A percentile compares a stretch with the other conserved stretches of the same genome.
Conservation (phyloP, 2,329 filamentous ascomycete species). For the Sclerotinia sclerotiorum region DNA sequence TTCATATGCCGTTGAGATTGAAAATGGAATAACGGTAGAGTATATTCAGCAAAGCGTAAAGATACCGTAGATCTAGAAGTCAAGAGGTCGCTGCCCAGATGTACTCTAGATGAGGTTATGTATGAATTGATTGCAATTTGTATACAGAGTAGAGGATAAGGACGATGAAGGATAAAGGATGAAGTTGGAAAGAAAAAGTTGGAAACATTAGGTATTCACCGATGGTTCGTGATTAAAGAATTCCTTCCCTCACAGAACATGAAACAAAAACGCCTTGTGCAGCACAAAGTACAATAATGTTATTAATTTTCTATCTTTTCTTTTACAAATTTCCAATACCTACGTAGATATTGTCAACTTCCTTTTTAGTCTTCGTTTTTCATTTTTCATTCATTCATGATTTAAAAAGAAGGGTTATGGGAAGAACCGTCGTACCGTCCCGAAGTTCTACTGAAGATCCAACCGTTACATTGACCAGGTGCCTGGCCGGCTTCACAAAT, state of each 20-base stretch:
- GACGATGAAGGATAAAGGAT: background rate
- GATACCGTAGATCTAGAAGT: constrained; percentile 25
- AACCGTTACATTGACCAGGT: constrained; percentile 11
- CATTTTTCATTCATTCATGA: background rate
- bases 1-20: constrained; percentile 48
- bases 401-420: background rate
- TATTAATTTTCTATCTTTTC: background rate
- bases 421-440: constrained; percentile 15
- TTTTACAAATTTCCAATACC: background rate
- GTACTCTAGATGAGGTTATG: constrained; percentile 1
- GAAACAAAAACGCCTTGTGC: background rate
- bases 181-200: background rate
- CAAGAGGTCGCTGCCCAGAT: background rate
- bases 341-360: background rate
- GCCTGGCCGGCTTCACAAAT: constrained; percentile 1
- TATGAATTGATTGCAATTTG: background rate
- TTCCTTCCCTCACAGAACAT: background rate
- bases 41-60: constrained; percentile 38
- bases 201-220: background rate
- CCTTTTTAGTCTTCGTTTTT: background rate
- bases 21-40: constrained; percentile 41
- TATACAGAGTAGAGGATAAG: background rate
- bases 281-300: background rate
- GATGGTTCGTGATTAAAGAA: background rate
- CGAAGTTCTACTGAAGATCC: background rate